Base-by-base conservation (phyloP, 371 early-diverging fungal genomes). In the Apophysomyces elegans region DNA sequence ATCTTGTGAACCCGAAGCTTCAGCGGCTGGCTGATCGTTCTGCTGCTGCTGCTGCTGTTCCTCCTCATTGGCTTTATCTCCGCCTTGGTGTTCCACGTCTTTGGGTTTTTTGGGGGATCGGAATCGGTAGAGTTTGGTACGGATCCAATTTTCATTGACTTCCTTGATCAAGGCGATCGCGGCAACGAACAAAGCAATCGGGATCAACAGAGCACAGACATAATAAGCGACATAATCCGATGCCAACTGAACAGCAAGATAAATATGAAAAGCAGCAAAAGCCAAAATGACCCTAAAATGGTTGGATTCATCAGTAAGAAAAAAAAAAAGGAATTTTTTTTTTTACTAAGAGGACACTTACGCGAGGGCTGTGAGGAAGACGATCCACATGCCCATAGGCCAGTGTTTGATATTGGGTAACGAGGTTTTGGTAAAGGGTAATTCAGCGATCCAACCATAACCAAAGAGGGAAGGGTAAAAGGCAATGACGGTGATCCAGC, bases 371-470 rank as follows among this genome's bases (percentile, higher is more conserved):
- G 79, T 68, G 16, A 86, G 57, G 64, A 88, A 87, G 14, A 90
- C 81, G 8, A 79, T 75, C 86, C 90, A 93, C 82, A 90, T 89
- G 9, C 83, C 84, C 44, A 71, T 72, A 41, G 90, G 81, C 95
- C 95, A 94, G 5, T 79, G 58, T 43, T 84, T 85, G 73, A 90
- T 90, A 5, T 85, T 81, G 1, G 90, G 88, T 36, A 94, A 70
- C 2, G 90, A 90, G 6, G 88, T 86, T 56, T 90, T 88, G 56
- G 92, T 76, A 66, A 88, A 91, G 0, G 92, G 89, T 8, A 88
- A 70, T 67, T 93, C 92, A 1, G 87, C 92, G 54, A 91, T 85
- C 91, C 91, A 92, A 63, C 87, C 84, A 56, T 11, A 56, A 56
- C 11, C 16, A 18, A 56, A 56, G 32, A 32, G 56, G 21, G 57